Percentiles rank a stretch among this genome's conserved stretches.
Conservation (phyloP, 371 early-diverging fungal genomes). For the Catenaria anguillulae region DNA sequence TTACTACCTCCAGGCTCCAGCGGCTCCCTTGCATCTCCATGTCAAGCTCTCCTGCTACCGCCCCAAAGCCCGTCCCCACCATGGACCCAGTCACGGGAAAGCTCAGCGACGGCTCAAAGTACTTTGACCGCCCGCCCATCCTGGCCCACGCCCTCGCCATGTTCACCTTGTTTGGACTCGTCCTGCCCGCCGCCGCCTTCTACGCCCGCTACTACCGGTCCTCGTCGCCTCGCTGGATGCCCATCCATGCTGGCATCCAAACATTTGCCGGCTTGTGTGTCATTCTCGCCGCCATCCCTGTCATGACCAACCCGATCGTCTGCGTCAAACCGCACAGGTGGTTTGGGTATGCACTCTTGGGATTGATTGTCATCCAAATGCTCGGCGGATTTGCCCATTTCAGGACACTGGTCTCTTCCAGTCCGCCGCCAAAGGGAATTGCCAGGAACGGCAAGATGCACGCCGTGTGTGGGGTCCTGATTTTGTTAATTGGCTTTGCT, state of each 20-base stretch:
- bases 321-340: not conserved
- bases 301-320: not conserved
- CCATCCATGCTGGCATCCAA: not conserved
- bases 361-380: not conserved
- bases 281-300: not conserved
- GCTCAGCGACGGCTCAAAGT: too few species aligned
- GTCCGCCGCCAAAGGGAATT: not conserved
- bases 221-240: not conserved
- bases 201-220: conserved; percentile 1
- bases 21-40: too few species aligned
- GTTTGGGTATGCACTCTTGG: not conserved
- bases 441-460: not conserved
- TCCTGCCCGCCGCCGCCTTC: not conserved
- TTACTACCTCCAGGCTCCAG: too few species aligned
- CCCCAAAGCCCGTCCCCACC: too few species aligned
- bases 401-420: not conserved
- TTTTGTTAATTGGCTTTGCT: not conserved
- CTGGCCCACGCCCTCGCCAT: not conserved
- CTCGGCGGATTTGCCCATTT: not conserved
- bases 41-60: too few species aligned
- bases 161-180: not conserved
- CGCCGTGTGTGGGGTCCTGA: not conserved
- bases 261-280: not conserved
- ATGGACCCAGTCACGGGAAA: too few species aligned
- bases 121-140: not conserved